These are phyloP conservation scores for Dianthus caryophyllus DNA, from an alignment of 148 eudicot genomes.

Conservation along the genomic window DNA sequence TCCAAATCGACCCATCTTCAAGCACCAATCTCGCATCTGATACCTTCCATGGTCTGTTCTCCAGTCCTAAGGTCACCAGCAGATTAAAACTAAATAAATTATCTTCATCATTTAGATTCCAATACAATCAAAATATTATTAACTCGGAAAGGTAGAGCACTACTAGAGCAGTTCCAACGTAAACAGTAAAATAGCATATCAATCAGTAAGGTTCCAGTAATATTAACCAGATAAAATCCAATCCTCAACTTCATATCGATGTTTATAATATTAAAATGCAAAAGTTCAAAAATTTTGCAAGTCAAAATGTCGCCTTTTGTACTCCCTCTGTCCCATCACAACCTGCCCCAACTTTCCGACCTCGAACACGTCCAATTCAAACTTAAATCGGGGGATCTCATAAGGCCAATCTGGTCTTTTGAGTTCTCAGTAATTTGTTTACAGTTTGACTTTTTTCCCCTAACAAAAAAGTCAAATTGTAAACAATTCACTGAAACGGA, in stretches of 20 bases:
- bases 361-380: too few species aligned
- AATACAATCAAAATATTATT: not conserved
- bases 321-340: too few species aligned
- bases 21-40: conserved; percentile 94
- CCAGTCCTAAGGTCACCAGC: conserved; percentile 28
- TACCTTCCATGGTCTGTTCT: conserved; percentile 84
- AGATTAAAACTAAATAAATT: conserved; percentile 8
- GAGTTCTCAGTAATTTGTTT: too few species aligned
- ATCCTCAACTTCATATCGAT: not conserved
- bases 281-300: not conserved
- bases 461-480: too few species aligned
- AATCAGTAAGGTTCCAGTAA: not conserved
- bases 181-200: not conserved
- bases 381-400: too few species aligned
- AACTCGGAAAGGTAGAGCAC: not conserved
- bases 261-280: not conserved
- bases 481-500: too few species aligned
- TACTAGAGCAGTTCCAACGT: not conserved
- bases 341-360: too few species aligned
- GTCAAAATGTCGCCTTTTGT: not conserved
- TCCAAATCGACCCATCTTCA: conserved; percentile 96
- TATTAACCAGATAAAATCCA: not conserved
- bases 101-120: not conserved
- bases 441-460: too few species aligned
- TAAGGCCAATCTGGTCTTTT: too few species aligned